Evolutionary conservation across 116 monocot species (phyloP), one percentile per base, ranked within the genome.

Genomic region (Papilionanthe hybrid): DNA sequence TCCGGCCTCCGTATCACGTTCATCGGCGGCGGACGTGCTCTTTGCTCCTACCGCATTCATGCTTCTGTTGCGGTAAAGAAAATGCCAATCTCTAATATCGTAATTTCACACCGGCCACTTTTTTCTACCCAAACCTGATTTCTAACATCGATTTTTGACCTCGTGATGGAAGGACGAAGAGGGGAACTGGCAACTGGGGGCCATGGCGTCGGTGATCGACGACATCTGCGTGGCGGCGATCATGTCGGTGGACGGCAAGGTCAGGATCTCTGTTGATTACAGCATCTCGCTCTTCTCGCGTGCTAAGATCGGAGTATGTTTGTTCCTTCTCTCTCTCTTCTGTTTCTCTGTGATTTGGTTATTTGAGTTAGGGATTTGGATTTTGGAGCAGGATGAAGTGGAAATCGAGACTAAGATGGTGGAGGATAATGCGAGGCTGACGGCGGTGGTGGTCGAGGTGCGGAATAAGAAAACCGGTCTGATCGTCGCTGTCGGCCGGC

Each of bases 141-240:
- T 15, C 49, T 73, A 7, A 73, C 22, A 25, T 44, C 73, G 43
- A 73, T 17, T 8, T 78, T 48, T 23, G 4, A 1, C 17, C 7
- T 25, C 10, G 19, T 27, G 55, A 65, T 71, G 42, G 43, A 68
- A 93, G 94, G 92, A 87, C 69, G 82, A 3, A 58, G 81, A 90
- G 4, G 94, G 94, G 32, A 89, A 83, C 44, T 94, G 92, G 94
- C 80, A 83, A 5, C 58, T 87, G 4, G 92, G 94, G 28, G 84
- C 94, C 42, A 87, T 90, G 55, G 88, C 92, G 11, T 68, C 90
- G 25, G 42, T 81, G 79, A 90, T 92, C 6, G 89, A 89, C 72
- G 84, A 85, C 79, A 88, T 94, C 7, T 81, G 88, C 8, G 90
- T 89, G 27, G 87, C 87, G 8, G 85, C 90, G 13, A 92, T 94